Percentiles rank a stretch among this genome's conserved stretches.
These are phyloP conservation scores for Trichoderma sp. DNA, from an alignment of 2,329 filamentous ascomycete species.

Conservation along the genomic window DNA sequence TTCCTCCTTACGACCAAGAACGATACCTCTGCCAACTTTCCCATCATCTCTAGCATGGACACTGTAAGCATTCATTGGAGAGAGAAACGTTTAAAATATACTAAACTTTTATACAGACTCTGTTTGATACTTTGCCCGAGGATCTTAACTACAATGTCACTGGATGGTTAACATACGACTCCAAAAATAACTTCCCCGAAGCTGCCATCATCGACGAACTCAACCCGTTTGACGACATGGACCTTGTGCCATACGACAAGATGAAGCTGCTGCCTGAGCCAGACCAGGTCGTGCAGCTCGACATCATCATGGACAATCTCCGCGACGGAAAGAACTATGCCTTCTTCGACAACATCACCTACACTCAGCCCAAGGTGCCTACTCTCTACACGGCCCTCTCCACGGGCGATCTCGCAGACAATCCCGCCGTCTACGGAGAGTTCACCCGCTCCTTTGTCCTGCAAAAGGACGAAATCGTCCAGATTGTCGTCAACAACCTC, in stretches of 20 bases:
- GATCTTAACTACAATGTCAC: slow-evolving; percentile 69
- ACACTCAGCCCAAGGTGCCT: slow-evolving; percentile 73
- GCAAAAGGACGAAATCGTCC: slow-evolving; percentile 65
- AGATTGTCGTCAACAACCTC: slow-evolving; percentile 76
- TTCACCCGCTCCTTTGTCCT: slow-evolving; percentile 70
- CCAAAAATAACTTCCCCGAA: slow-evolving; percentile 45
- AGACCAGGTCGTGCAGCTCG: slow-evolving; percentile 63
- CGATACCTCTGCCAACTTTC: slow-evolving; percentile 62
- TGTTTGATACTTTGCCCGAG: slow-evolving; percentile 69
- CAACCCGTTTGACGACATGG: slow-evolving; percentile 72
- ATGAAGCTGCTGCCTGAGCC: slow-evolving; percentile 61
- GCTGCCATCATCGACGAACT: slow-evolving; percentile 62
- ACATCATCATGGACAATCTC: slow-evolving; percentile 64
- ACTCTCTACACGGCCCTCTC: slow-evolving; percentile 75
- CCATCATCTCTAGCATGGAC: slow-evolving; percentile 71
- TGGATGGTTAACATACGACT: slow-evolving; percentile 63
- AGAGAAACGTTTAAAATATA: background rate
- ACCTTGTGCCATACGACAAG: slow-evolving; percentile 68
- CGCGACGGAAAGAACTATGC: slow-evolving; percentile 62
- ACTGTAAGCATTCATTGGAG: slow-evolving; percentile 42
- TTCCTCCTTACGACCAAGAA: slow-evolving; percentile 66
- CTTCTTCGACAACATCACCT: slow-evolving; percentile 78
- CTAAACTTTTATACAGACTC: slow-evolving; percentile 41
- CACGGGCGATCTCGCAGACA: slow-evolving; percentile 57
- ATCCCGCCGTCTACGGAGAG: slow-evolving; percentile 65